These are phyloP conservation scores for Aspergillus sp. DNA, from an alignment of 2,329 filamentous ascomycete species.

Conservation along the genomic window DNA sequence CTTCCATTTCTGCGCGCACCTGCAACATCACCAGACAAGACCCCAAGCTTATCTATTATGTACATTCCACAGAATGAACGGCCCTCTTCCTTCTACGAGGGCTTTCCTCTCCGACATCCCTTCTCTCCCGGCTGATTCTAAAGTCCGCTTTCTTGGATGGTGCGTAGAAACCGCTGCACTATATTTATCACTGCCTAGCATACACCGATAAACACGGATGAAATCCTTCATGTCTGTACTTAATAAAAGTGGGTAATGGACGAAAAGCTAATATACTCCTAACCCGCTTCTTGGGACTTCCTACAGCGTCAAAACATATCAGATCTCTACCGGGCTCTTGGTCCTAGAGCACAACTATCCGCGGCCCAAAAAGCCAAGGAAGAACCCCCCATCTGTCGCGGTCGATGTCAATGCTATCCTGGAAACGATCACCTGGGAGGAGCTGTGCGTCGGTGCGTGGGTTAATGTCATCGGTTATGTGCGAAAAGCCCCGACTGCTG, in stretches of 20 bases:
- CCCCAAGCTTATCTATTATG: constrained; percentile 3
- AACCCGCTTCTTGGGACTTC: not conserved
- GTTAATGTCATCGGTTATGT: constrained; percentile 86
- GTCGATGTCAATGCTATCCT: constrained; percentile 75
- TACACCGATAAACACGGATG: not conserved
- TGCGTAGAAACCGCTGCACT: constrained; percentile 50
- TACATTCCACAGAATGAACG: constrained; percentile 35
- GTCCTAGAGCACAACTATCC: constrained; percentile 67
- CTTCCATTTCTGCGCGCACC: not conserved
- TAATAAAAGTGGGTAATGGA: not conserved
- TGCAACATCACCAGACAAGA: not conserved
- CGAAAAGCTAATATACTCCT: not conserved
- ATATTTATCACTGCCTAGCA: not conserved
- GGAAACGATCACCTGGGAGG: constrained; percentile 60
- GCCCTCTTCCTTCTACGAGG: constrained; percentile 63
- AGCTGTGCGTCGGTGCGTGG: constrained; percentile 76
- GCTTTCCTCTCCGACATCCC: constrained; percentile 66
- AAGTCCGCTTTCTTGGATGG: constrained; percentile 92
- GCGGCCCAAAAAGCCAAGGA: constrained; percentile 24
- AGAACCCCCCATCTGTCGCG: constrained; percentile 47
- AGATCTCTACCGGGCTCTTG: constrained; percentile 59
- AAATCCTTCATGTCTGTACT: not conserved
- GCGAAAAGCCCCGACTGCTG: constrained; percentile 1
- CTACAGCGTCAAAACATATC: constrained; percentile 60
- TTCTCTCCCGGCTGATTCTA: constrained; percentile 58